Percentiles rank a stretch among this genome's conserved stretches.
Conservation (phyloP, 352 stramenopile genomes). For the Phytophthora brassicae region DNA sequence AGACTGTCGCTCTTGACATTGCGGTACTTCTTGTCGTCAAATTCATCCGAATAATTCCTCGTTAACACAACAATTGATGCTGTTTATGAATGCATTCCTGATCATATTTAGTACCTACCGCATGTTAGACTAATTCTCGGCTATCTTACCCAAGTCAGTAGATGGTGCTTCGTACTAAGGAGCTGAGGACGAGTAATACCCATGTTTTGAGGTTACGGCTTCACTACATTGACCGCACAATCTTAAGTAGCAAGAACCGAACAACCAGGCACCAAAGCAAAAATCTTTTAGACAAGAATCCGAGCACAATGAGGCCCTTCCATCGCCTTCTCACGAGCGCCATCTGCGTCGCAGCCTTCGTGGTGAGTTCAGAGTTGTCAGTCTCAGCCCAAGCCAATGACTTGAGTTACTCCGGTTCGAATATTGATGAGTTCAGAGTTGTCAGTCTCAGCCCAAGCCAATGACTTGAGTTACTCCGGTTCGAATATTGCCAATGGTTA, state of each 20-base stretch:
- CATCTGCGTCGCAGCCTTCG: constrained; percentile 2
- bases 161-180: no score
- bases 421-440: background rate
- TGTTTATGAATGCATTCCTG: no score
- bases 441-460: background rate
- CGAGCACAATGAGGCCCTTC: constrained; percentile 5
- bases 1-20: no score
- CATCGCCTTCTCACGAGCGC: constrained; percentile 9
- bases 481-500: background rate
- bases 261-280: background rate
- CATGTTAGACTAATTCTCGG: no score
- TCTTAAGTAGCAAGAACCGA: background rate
- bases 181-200: no score
- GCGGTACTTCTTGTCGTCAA: no score
- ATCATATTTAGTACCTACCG: no score
- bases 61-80: no score
- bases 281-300: background rate
- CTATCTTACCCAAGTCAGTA: no score
- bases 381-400: background rate
- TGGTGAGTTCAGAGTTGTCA: background rate
- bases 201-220: background rate
- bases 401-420: background rate
- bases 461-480: background rate
- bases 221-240: background rate
- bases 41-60: no score